phyloP scores from a whole-genome alignment of 2,329 filamentous ascomycete genomes.

The Botrytis elliptica region DNA sequence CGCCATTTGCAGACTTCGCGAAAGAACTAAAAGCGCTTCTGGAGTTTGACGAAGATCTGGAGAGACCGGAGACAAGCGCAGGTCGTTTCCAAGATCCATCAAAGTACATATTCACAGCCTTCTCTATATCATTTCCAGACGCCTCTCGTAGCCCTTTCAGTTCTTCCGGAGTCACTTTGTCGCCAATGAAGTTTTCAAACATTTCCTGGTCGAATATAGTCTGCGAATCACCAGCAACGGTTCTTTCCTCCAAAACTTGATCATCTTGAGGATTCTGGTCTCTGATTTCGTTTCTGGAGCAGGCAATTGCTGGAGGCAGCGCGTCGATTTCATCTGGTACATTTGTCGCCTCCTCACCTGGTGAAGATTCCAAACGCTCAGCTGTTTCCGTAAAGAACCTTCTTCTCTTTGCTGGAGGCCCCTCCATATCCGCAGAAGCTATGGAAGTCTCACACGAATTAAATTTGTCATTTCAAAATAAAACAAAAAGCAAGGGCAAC shows the following conservation, averaged over 20 bases:
- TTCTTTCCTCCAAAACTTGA: background rate
- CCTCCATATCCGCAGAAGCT: slow-evolving; percentile 38
- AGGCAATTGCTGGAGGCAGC: slow-evolving; percentile 24
- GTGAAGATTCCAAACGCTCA: slow-evolving; percentile 30
- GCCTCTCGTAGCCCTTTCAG: slow-evolving; percentile 52
- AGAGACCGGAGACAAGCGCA: slow-evolving; percentile 10
- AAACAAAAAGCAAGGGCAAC: background rate
- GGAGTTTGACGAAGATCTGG: slow-evolving; percentile 18
- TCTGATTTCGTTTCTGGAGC: background rate
- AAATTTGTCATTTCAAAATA: background rate
- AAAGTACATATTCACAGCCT: slow-evolving; percentile 68
- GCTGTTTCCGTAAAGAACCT: slow-evolving; percentile 46
- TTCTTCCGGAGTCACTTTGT: slow-evolving; percentile 50
- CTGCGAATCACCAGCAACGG: slow-evolving; percentile 23
- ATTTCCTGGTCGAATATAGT: slow-evolving; percentile 53
- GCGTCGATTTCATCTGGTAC: slow-evolving; percentile 35
- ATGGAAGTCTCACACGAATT: background rate
- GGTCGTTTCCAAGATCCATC: slow-evolving; percentile 62
- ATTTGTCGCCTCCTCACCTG: slow-evolving; percentile 25
- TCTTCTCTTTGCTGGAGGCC: slow-evolving; percentile 49
- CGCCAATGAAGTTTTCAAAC: slow-evolving; percentile 61
- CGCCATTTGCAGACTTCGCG: slow-evolving; percentile 23
- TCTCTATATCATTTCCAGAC: slow-evolving; percentile 58
- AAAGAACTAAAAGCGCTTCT: slow-evolving; percentile 33
- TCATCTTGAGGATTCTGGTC: slow-evolving; percentile 12